Conservation (phyloP, 2,329 filamentous ascomycete genomes). For the Venturia pyrina region DNA sequence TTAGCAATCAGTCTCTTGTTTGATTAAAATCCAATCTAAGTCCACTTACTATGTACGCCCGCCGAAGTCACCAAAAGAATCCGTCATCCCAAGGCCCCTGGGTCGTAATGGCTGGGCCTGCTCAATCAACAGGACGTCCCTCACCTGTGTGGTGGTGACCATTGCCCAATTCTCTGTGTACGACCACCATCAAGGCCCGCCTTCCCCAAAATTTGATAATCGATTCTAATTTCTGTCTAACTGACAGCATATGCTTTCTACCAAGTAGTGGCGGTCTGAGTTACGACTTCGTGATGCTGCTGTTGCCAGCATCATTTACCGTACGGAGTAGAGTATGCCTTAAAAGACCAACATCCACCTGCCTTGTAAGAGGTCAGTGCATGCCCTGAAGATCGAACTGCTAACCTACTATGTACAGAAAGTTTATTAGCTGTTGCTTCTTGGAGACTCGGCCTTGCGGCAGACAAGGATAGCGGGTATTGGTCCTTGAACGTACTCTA, state of each 20-base stretch:
- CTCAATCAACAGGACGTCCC: not conserved
- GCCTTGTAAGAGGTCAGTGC: too few relatives aligned
- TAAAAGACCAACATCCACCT: too few relatives aligned
- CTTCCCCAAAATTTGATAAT: not conserved
- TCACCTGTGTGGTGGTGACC: not conserved
- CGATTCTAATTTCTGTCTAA: too few relatives aligned
- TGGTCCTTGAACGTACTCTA: too few relatives aligned
- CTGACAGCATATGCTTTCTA: not conserved
- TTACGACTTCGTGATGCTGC: not conserved
- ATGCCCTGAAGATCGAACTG: too few relatives aligned
- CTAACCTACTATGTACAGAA: too few relatives aligned
- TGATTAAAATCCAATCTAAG: not conserved
- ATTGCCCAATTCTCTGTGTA: not conserved
- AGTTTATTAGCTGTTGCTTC: too few relatives aligned
- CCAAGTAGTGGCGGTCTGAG: not conserved
- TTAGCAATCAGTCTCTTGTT: not conserved
- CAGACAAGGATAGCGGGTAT: too few relatives aligned
- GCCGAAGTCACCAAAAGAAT: not conserved
- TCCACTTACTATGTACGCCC: not conserved
- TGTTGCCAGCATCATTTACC: not conserved
- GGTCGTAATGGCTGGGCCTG: not conserved
- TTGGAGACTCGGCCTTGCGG: too few relatives aligned
- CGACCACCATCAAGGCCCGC: not conserved
- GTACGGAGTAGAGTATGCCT: too few relatives aligned
- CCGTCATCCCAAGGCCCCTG: not conserved